phyloP scores from a whole-genome alignment of 257 asterid genomes.

The Solanum chilense region DNA sequence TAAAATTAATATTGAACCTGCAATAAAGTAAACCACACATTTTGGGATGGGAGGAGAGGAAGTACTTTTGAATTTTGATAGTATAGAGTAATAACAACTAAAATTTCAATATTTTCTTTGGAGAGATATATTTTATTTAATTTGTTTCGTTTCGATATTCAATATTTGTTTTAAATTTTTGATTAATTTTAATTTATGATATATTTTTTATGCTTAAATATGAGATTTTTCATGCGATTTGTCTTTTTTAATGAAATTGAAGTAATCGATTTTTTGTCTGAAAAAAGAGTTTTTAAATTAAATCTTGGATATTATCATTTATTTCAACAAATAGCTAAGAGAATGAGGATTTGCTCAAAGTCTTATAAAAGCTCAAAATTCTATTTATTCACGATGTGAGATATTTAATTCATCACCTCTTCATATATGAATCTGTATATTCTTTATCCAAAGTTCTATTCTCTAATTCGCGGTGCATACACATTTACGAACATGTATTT shows the following conservation, averaged over 20 bases:
- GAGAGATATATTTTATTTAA: not conserved
- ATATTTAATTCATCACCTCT: not conserved
- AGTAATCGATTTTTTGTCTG: not conserved
- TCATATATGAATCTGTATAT: not conserved
- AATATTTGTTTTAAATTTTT: accelerated
- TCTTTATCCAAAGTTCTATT: too few relatives aligned
- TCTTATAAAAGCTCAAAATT: accelerated
- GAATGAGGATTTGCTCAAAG: not conserved
- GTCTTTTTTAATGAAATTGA: not conserved
- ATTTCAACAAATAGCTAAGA: not conserved
- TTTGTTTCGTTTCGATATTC: not conserved
- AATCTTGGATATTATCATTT: not conserved
- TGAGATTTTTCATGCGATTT: not conserved
- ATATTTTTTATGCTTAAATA: not conserved
- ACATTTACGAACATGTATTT: not conserved
- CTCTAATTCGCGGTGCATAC: accelerated
- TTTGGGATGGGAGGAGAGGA: not conserved
- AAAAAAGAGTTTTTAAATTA: not conserved
- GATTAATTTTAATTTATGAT: not conserved
- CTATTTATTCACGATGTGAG: not conserved
- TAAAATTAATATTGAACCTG: not conserved
- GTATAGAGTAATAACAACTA: not conserved
- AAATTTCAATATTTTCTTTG: not conserved
- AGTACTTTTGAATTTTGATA: not conserved
- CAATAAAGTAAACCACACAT: not conserved